Conservation (phyloP, 83 land plant species). For the Picea engelmannii region DNA sequence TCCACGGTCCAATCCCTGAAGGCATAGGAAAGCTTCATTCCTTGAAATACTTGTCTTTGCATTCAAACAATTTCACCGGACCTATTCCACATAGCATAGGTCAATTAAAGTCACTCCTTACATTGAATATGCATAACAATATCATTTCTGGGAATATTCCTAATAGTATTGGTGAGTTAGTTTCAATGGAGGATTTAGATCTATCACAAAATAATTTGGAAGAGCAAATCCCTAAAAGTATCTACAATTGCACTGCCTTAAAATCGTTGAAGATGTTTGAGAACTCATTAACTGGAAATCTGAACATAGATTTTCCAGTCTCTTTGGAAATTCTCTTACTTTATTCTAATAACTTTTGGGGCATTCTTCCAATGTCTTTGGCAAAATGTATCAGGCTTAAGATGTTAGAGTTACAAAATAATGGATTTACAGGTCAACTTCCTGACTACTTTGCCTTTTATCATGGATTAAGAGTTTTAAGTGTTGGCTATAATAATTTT, state of each 20-base stretch:
- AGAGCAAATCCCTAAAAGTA: no score
- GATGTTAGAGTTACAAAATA: no score
- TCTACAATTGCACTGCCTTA: no score
- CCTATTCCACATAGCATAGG: not conserved
- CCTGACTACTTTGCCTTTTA: no score
- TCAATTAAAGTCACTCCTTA: not conserved
- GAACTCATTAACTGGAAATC: not conserved
- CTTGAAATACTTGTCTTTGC: no score
- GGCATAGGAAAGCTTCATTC: not conserved
- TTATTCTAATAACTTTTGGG: not conserved
- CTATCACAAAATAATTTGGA: no score
- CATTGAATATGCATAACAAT: not conserved
- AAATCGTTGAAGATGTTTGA: no score
- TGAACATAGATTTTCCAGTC: not conserved
- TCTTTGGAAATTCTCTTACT: not conserved
- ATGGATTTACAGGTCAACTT: no score
- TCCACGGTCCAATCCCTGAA: slow-evolving; percentile 23
- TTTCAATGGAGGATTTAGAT: not conserved
- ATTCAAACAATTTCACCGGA: no score
- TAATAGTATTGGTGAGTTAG: not conserved
- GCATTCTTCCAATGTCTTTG: not conserved
- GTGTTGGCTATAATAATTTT: no score
- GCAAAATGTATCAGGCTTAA: not conserved
- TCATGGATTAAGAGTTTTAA: no score
- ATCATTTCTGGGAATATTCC: not conserved